Base-by-base conservation (phyloP, 1,284 basidiomycete species). In the Ustilago shanxiensis region DNA sequence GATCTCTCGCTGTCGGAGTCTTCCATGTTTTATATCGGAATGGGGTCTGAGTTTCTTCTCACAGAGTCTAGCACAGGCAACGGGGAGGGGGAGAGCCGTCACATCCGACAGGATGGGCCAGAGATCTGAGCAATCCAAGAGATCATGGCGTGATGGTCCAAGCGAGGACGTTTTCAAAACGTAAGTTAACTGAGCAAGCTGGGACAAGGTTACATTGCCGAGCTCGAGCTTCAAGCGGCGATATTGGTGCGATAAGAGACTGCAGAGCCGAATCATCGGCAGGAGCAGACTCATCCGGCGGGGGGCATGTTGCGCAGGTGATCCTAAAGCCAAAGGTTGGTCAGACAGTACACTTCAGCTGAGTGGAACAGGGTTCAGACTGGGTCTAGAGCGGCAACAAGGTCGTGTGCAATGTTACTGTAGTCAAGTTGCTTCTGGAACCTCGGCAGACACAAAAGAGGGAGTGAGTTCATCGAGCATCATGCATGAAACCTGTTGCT, bases 221-320 rank as follows among this genome's bases (percentile, higher is more conserved):
- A 18, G 29, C 29, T 22, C 31, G 20, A 22, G 37, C 29, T 31
- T 37, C n/a, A 37, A n/a, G 22, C 31, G n/a, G 24, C 18, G n/a
- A 26, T 39, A 29, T 44, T 45, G 41, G 54, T 31, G 28, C 56
- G 56, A 58, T 58, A 47, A 58, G 56, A n/a, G 56, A n/a, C 39
- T 28, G 49, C 29, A 35, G 31, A 8, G 33, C n/a, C 56, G 26
- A 58, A 49, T 24, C 54, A 28, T 56, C 37, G 54, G 54, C 28
- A 45, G 54, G 37, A 29, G 54, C 54, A 29, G 8, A 16, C 16
- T 22, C 7, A 26, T 49, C 47, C 47, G 52, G 52, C 52, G 33
- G 52, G 20, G 33, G 35, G 44, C 9, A 20, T 41, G 16, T 7
- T 41, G 39, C 22, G 20, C 47, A 50, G 47, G 31, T 6, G 31